Evolutionary conservation across 108 stramenopile genomes (phyloP).

Genomic region (Cyclotella baltica): DNA sequence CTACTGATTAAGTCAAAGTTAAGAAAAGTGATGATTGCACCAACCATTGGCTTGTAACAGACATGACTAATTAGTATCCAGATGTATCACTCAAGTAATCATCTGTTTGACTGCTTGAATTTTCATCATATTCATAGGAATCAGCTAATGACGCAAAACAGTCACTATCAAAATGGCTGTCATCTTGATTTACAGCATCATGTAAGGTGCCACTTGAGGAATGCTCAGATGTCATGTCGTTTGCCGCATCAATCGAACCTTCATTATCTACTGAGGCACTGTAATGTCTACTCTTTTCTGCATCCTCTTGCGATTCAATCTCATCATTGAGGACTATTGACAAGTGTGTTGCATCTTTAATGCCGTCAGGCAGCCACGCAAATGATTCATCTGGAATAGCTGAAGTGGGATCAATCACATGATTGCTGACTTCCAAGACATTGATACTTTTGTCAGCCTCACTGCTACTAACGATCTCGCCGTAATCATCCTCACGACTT

Average conservation of each 20-base stretch:
- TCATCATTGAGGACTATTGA: conserved; percentile 19
- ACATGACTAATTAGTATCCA: not conserved
- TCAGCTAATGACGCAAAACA: not conserved
- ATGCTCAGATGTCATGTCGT: not conserved
- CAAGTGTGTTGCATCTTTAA: conserved; percentile 33
- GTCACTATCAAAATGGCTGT: not conserved
- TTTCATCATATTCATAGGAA: not conserved
- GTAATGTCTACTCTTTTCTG: not conserved
- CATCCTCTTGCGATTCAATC: conserved; percentile 2
- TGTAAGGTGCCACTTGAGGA: not conserved
- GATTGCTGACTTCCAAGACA: not conserved
- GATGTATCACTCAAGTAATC: conserved; percentile 8
- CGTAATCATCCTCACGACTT: not conserved
- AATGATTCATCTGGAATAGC: conserved; percentile 8
- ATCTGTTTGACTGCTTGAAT: conserved; percentile 4
- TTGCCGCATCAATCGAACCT: too few species aligned
- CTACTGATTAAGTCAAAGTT: too few species aligned
- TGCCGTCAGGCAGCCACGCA: conserved; percentile 24
- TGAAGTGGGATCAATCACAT: not conserved
- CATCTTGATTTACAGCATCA: not conserved
- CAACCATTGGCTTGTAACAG: too few species aligned
- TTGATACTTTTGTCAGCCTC: not conserved
- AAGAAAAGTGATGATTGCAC: too few species aligned
- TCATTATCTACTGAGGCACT: not conserved
- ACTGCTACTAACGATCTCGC: conserved; percentile 1